These are phyloP conservation scores for Mycena galopus DNA, from an alignment of 768 basidiomycete genomes.

Conservation along the genomic window DNA sequence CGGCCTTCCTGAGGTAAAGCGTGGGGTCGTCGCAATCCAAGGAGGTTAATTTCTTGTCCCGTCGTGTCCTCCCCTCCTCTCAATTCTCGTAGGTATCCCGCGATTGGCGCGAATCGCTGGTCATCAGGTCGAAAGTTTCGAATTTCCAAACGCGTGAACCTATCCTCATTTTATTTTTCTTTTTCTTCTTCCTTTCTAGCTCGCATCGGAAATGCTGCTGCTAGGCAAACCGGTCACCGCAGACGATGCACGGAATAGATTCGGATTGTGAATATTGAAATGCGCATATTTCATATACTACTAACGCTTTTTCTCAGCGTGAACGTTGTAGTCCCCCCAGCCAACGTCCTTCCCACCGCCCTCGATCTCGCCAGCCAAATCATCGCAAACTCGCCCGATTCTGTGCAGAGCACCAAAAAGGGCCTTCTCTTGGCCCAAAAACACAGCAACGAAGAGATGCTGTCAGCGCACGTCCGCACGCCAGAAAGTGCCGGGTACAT, in stretches of 20 bases:
- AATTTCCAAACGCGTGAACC: constrained; percentile 19
- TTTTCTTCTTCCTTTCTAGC: constrained; percentile 56
- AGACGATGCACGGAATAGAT: constrained; percentile 73
- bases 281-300: background rate
- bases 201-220: constrained; percentile 83
- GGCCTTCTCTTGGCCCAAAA: constrained; percentile 58
- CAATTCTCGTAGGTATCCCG: constrained; percentile 67
- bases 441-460: constrained; percentile 21
- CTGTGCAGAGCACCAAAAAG: constrained; percentile 83
- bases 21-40: constrained; percentile 79
- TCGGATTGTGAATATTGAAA: constrained; percentile 73
- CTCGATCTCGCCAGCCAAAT: constrained; percentile 73
- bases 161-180: constrained; percentile 39
- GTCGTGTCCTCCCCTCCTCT: background rate
- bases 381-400: constrained; percentile 78
- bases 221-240: constrained; percentile 79
- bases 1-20: constrained; percentile 82
- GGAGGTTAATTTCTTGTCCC: constrained; percentile 62
- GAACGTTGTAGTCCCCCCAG: constrained; percentile 73
- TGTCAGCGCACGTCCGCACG: constrained; percentile 19
- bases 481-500: constrained; percentile 18
- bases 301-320: constrained; percentile 60
- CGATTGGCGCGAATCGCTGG: constrained; percentile 74
- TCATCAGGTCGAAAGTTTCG: constrained; percentile 70
- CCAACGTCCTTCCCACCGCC: constrained; percentile 71